A percentile compares a stretch with the other conserved stretches of the same genome.
Evolutionary conservation across 306 rosid species (phyloP).

Genomic region (Inga oerstediana): DNA sequence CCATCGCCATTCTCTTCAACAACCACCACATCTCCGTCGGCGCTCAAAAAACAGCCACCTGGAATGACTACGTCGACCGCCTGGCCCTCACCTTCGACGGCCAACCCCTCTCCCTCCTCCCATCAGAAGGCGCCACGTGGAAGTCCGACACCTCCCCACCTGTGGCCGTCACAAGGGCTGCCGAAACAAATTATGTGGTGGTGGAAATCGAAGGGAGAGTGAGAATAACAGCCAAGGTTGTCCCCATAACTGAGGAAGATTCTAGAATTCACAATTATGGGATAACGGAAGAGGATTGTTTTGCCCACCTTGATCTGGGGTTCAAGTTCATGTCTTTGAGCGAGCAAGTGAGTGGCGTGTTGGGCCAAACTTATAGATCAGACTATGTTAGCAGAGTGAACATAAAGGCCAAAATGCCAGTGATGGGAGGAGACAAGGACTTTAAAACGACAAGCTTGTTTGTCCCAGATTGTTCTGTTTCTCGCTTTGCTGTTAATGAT

Average conservation of each 20-base stretch:
- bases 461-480: constrained; percentile 56
- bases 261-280: constrained; percentile 62
- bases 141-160: constrained; percentile 24
- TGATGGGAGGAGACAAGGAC: constrained; percentile 57
- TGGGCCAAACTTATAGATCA: constrained; percentile 68
- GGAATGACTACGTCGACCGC: constrained; percentile 57
- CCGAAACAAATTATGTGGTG: constrained; percentile 38
- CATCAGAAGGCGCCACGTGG: constrained; percentile 49
- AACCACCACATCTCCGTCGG: constrained; percentile 52
- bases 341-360: constrained; percentile 51
- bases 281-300: constrained; percentile 49
- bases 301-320: constrained; percentile 69
- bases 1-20: constrained; percentile 60
- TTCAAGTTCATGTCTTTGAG: constrained; percentile 61
- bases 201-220: constrained; percentile 52
- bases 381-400: constrained; percentile 49
- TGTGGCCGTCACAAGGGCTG: constrained; percentile 27
- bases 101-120: constrained; percentile 32
- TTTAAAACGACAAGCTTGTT: constrained; percentile 51
- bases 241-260: constrained; percentile 68
- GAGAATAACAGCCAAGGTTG: constrained; percentile 60
- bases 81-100: constrained; percentile 47
- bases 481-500: constrained; percentile 36
- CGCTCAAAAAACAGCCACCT: constrained; percentile 47
- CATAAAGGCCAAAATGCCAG: constrained; percentile 54